These are phyloP conservation scores for Cystobasidiaceae sp. DNA, from an alignment of 1,284 basidiomycete species.

Conservation along the genomic window DNA sequence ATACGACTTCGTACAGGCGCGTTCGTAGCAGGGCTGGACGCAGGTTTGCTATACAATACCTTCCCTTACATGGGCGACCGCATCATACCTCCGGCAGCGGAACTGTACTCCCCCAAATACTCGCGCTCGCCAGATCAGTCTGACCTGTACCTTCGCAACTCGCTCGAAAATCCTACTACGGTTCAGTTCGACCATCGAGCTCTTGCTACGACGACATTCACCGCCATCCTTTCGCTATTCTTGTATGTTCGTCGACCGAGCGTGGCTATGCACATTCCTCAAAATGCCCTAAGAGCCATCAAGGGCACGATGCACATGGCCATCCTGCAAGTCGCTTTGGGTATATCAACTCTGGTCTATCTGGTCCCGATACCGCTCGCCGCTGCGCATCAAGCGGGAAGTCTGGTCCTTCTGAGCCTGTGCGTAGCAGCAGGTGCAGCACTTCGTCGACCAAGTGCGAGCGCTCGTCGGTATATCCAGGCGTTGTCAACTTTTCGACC, in stretches of 20 bases:
- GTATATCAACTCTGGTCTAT: constrained; percentile 86
- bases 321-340: constrained; percentile 79
- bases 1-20: constrained; percentile 53
- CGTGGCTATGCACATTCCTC: constrained; percentile 60
- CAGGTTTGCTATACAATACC: constrained; percentile 93
- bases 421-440: constrained; percentile 71
- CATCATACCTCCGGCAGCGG: constrained; percentile 72
- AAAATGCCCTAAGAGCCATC: constrained; percentile 59
- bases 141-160: constrained; percentile 84
- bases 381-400: constrained; percentile 90
- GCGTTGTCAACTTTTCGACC: constrained; percentile 12
- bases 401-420: constrained; percentile 78
- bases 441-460: constrained; percentile 64
- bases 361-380: constrained; percentile 90
- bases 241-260: constrained; percentile 53
- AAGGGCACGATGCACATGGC: constrained; percentile 72
- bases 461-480: constrained; percentile 50
- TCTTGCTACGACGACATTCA: constrained; percentile 76
- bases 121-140: constrained; percentile 61
- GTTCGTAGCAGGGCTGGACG: constrained; percentile 87
- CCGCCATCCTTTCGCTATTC: constrained; percentile 61
- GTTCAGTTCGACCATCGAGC: constrained; percentile 95
- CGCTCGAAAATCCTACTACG: constrained; percentile 95
- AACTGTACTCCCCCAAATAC: constrained; percentile 75
- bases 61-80: constrained; percentile 95